Evolutionary conservation across 1,139 yeast genomes (phyloP), one percentile per base, ranked within the genome.

Genomic region (Eremothecium cymbalariae): DNA sequence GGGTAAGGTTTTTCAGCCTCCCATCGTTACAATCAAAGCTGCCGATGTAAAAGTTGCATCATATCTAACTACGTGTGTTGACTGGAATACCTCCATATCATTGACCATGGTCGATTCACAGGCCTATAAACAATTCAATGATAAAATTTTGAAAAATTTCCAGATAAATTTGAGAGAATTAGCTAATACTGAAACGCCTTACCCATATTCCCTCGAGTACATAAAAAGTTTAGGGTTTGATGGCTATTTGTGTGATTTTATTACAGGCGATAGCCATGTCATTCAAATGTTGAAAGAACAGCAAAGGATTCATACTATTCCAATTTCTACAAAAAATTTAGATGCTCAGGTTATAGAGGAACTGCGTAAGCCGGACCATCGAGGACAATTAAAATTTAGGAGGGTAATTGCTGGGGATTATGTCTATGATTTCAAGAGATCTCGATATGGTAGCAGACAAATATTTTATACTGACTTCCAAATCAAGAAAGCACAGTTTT

Each of bases 201-300:
- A 55, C 2, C 60, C 60, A 4, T 37, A 65, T 13, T 36, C 66
- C 0, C 43, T 41, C 6, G 67, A 62, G 6, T 55, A 62, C 26
- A 47, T 86, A 4, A 49, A 45, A 22, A 30, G 45, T 1, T 33
- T 38, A n/a, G 95, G 95, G 0, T 84, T 90, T 55, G 95, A 83
- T 41, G 93, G 95, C 0, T 83, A 72, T 48, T 50, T 86, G 23
- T 60, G 74, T 1, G 96, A 90, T 48, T 74, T 74, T 42, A 51
- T 90, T 2, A 60, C 62, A 1, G 98, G 95, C 0, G 95, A 95
- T 1, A 53, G 59, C 7, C 70, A 72, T n/a, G 94, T 90, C 1
- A 53, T 85, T 31, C 67, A 70, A 36, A 84, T 83, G 85, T 65
- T 90, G 31, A 76, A 81, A 46, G 77, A 72, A 41, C 67, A 68